These are phyloP conservation scores for Ganoderma boninense DNA, from an alignment of 1,284 basidiomycete species.

Conservation along the genomic window DNA sequence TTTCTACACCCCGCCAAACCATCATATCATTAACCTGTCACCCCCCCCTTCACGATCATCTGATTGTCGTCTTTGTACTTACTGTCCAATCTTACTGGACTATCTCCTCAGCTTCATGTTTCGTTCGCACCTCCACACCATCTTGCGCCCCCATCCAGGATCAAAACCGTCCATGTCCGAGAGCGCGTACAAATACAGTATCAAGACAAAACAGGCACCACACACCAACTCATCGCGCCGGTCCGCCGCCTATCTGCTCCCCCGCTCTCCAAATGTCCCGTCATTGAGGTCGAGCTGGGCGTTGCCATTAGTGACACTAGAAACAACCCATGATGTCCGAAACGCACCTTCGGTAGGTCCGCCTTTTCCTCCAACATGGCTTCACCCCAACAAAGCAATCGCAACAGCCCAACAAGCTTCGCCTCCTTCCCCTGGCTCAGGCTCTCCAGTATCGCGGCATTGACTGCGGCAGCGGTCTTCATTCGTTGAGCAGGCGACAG, in stretches of 20 bases:
- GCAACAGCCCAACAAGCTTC: slow-evolving; percentile 87
- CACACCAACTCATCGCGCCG: slow-evolving; percentile 3
- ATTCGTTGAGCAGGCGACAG: slow-evolving; percentile 88
- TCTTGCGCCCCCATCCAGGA: not conserved
- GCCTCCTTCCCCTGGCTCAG: slow-evolving; percentile 93
- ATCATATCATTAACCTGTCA: slow-evolving; percentile 27
- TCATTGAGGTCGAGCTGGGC: slow-evolving; percentile 40
- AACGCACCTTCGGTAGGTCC: slow-evolving; percentile 74
- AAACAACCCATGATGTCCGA: not conserved
- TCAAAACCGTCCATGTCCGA: slow-evolving; percentile 23
- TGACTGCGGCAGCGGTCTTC: slow-evolving; percentile 94
- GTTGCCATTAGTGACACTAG: slow-evolving; percentile 1
- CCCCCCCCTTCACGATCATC: slow-evolving; percentile 29
- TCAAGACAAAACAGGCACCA: slow-evolving; percentile 17
- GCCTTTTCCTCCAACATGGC: slow-evolving; percentile 77
- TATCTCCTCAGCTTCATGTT: slow-evolving; percentile 8
- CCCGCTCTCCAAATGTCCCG: slow-evolving; percentile 38
- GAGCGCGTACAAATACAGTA: slow-evolving; percentile 25
- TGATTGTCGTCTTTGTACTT: slow-evolving; percentile 32
- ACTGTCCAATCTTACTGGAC: slow-evolving; percentile 18
- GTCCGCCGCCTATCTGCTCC: slow-evolving; percentile 23
- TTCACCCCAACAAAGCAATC: slow-evolving; percentile 91
- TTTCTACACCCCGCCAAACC: slow-evolving; percentile 20
- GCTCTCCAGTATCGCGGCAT: slow-evolving; percentile 93
- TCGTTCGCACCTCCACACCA: slow-evolving; percentile 9